Evolutionary conservation across 1,284 basidiomycete genomes (phyloP), one percentile per base, ranked within the genome.

Genomic region (Cutaneotrichosporon cavernicola): DNA sequence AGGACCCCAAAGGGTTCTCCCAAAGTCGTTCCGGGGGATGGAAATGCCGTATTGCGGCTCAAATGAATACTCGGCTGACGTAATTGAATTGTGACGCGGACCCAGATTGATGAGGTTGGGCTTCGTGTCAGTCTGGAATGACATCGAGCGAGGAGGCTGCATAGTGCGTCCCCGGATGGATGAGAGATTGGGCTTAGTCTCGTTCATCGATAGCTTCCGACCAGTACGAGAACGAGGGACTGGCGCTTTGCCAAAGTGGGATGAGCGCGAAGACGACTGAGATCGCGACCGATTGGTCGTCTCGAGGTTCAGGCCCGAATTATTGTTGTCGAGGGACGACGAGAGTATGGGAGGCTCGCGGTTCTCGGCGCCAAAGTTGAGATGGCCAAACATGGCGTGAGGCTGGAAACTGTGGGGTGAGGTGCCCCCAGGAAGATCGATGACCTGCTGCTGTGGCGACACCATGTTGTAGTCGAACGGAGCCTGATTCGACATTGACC

Each of bases 121-220:
- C 60, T 65, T 63, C 11, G 43, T 63, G 43, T 68, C 66, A 4
- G 64, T 64, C 26, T 69, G 68, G 59, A 69, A 69, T 0, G 65
- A 66, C 59, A 66, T 60, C 30, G 65, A 64, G 7, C 68, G 59
- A 5, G 68, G 68, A 4, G 68, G 68, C 32, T 66, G 65, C 63
- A 65, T 65, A 16, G 62, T 56, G 4, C 68, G 60, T 1, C 68
- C 66, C 2, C 66, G 58, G 6, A 50, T 49, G 5, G 64, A 40
- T 22, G 63, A 62, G 14, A 63, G 43, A 30, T 52, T 61, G 6
- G 76, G 76, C 46, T 72, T 64, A 31, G 63, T 69, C 47, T 77
- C 76, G 52, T 67, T 74, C 76, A 77, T 77, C 5, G 76, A 77
- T 13, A 71, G 62, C 56, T 77, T 77, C 32, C 76, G 65, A 0